Conservation (phyloP, 306 rosid species). For the Sesbania bispinosa region DNA sequence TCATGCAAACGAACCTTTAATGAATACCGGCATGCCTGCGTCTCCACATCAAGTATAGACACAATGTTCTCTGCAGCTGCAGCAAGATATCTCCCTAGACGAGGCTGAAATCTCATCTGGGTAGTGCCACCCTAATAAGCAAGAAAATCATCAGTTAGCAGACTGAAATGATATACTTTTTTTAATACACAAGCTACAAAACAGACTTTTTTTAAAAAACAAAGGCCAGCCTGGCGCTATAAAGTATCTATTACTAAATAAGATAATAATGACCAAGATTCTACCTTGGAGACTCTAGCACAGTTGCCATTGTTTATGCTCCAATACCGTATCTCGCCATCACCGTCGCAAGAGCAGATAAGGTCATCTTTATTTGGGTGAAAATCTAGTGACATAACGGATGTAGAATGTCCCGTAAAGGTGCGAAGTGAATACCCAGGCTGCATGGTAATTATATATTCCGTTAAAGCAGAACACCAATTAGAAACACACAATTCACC, state of each 20-base stretch:
- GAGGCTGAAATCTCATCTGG: conserved; percentile 93
- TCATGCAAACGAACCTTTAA: conserved; percentile 55
- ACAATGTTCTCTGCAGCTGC: conserved; percentile 89
- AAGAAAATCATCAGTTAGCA: not conserved
- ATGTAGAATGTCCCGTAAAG: conserved; percentile 74
- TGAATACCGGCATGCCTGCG: conserved; percentile 67
- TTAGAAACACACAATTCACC: not conserved
- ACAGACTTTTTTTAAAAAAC: not conserved
- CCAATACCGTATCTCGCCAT: conserved; percentile 96
- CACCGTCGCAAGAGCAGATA: conserved; percentile 88
- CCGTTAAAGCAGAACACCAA: conserved; percentile 12
- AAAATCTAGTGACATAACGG: conserved; percentile 92
- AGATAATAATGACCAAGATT: conserved; percentile 5
- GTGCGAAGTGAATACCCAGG: conserved; percentile 84
- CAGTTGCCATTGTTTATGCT: conserved; percentile 87
- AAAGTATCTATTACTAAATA: not conserved
- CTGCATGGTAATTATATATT: conserved; percentile 46
- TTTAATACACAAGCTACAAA: not conserved
- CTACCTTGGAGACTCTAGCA: conserved; percentile 70
- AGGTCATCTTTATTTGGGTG: conserved; percentile 93
- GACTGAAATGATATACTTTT: conserved; percentile 15
- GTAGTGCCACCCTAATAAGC: conserved; percentile 75
- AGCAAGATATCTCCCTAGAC: conserved; percentile 77
- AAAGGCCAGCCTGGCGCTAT: not conserved
- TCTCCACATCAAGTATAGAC: conserved; percentile 88